Base-by-base conservation (phyloP, 257 asterid species). In the Leptodermis oblonga region DNA sequence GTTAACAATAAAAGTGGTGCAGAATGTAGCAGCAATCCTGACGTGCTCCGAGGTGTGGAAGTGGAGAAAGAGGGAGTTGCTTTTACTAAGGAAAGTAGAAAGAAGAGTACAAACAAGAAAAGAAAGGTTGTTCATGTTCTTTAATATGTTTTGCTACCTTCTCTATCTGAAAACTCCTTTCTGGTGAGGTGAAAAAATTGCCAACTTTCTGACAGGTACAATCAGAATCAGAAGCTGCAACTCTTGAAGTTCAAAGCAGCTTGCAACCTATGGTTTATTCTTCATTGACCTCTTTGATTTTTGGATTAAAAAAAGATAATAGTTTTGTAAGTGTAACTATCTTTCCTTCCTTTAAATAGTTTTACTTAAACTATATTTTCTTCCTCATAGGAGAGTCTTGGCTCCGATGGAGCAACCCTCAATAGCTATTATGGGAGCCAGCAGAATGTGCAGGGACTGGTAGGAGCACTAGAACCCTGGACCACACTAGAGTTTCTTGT, bases 401-500 rank as follows among this genome's bases (percentile, higher is more conserved):
- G 84, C 82, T 81, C 93, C 1, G 92, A 84, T 54, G 95, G 84
- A 26, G 83, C 88, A 56, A 67, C 86, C 70, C 76, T 88, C 43
- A 89, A 80, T 73, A 94, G 95, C 80, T 89, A 86, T 72, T 93
- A 87, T 70, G 97, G 97, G 63, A 74, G 95, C 62, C 98, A 87
- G 63, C 98, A 86, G 70, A 90, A 87, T 66, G 92, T 88, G 73
- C 96, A 86, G 58, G 99, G 98, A 58, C 78, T 90, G 92, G 98
- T 92, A 82, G 62, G 86, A 25, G 70, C 65, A 66, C 41, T 69
- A 76, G 67, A 48, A 69, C 62, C 48, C 51, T 48, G 31, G 45
- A 69, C 39, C 64, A 46, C 26, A 62, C 37, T 61, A 59, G 22
- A 42, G 48, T 52, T n/a, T 52, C 46, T 18, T 42, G 41, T 65